Percentiles rank a stretch among this genome's conserved stretches.
Conservation (phyloP, 306 rosid genomes). For the Cucumis melo region DNA sequence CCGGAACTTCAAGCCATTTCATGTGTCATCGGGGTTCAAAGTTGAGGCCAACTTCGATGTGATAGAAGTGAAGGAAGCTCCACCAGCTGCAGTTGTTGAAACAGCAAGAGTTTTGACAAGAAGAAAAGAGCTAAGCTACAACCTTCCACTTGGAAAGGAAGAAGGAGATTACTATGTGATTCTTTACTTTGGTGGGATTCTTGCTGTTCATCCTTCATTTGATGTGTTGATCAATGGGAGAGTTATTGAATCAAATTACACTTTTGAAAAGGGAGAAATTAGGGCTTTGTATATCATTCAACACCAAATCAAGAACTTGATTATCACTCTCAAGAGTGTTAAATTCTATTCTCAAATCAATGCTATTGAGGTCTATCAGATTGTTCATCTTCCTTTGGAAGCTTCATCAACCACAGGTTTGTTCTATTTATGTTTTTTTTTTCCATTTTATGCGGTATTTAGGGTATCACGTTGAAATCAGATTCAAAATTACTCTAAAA, state of each 20-base stretch:
- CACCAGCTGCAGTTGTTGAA: slow-evolving; percentile 52
- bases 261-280: slow-evolving; percentile 36
- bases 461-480: too few species aligned
- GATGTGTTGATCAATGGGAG: slow-evolving; percentile 58
- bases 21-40: slow-evolving; percentile 45
- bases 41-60: slow-evolving; percentile 30
- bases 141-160: slow-evolving; percentile 31
- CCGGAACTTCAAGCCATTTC: slow-evolving; percentile 50
- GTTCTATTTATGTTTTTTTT: not conserved
- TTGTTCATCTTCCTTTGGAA: slow-evolving; percentile 56
- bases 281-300: slow-evolving; percentile 37
- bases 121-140: slow-evolving; percentile 43
- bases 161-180: slow-evolving; percentile 63
- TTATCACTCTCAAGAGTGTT: slow-evolving; percentile 43
- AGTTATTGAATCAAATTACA: slow-evolving; percentile 45
- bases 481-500: too few species aligned
- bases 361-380: slow-evolving; percentile 77
- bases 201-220: slow-evolving; percentile 66
- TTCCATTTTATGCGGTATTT: too few species aligned
- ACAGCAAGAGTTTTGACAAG: slow-evolving; percentile 61
- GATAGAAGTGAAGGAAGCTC: slow-evolving; percentile 34
- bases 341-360: slow-evolving; percentile 71
- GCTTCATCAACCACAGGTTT: slow-evolving; percentile 82
- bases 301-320: slow-evolving; percentile 43
- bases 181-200: slow-evolving; percentile 79